Conservation (phyloP, 139 green algal genomes). For the Chlamydomonas asymmetrica region DNA sequence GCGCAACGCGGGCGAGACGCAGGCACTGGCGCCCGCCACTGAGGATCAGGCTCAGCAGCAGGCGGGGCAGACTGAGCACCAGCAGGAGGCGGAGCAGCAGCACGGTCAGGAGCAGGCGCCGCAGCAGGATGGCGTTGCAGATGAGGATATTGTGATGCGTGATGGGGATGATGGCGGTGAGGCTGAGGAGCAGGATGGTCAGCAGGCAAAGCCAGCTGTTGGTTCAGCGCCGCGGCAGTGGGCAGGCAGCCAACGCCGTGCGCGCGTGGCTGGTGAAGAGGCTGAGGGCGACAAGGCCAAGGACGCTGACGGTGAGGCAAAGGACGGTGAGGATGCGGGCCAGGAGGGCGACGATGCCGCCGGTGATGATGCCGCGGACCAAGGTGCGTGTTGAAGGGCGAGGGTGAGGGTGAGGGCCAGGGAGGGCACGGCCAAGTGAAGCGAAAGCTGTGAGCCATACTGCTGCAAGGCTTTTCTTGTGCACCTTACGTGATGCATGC, state of each 20-base stretch:
- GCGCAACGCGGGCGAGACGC: slow-evolving; percentile 35
- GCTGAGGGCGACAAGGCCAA: slow-evolving; percentile 12
- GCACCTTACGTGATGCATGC: too few species aligned
- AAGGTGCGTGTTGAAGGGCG: not conserved
- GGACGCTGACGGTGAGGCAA: not conserved
- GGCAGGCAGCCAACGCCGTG: slow-evolving; percentile 24
- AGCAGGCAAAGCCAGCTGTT: slow-evolving; percentile 4
- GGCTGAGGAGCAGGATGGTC: slow-evolving; percentile 11
- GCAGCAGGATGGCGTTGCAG: not conserved
- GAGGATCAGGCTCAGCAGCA: slow-evolving; percentile 78
- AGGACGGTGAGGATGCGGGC: slow-evolving; percentile 6
- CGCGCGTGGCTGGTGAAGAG: slow-evolving; percentile 18
- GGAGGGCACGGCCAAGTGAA: slow-evolving; percentile 26
- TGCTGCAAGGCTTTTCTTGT: too few species aligned
- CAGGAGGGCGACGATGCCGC: slow-evolving; percentile 14
- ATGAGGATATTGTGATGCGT: not conserved
- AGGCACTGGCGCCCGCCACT: slow-evolving; percentile 82
- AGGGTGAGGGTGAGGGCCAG: slow-evolving; percentile 23
- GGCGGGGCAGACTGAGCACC: slow-evolving; percentile 17
- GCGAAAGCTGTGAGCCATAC: too few species aligned
- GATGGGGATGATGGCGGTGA: slow-evolving; percentile 3
- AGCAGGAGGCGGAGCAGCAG: slow-evolving; percentile 23
- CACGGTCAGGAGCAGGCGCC: not conserved
- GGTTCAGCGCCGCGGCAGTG: slow-evolving; percentile 16
- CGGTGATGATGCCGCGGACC: slow-evolving; percentile 14